phyloP scores from a whole-genome alignment of 1,284 basidiomycete species.

The Hypsizygus ulmarius region DNA sequence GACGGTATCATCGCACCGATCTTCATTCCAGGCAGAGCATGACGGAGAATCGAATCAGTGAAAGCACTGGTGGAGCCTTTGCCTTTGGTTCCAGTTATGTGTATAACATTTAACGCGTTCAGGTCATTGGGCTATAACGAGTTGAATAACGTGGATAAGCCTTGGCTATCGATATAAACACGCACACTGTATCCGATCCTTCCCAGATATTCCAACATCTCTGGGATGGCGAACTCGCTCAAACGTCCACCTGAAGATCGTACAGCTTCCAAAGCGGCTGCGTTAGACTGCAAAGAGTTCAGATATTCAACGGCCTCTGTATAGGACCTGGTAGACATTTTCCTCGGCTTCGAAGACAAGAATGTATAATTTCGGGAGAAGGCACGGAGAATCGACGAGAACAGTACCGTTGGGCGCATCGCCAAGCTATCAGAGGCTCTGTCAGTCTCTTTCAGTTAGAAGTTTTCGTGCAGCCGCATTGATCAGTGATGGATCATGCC shows the following conservation, averaged over 20 bases:
- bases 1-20: conserved; percentile 48
- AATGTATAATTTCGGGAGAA: conserved; percentile 17
- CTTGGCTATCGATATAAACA: conserved; percentile 12
- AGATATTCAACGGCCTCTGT: conserved; percentile 83
- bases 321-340: conserved; percentile 62
- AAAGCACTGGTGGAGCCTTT: conserved; percentile 98
- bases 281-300: conserved; percentile 94
- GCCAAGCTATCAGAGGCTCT: conserved; percentile 11
- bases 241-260: conserved; percentile 73
- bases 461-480: conserved; percentile 6
- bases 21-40: conserved; percentile 65
- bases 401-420: conserved; percentile 12
- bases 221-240: conserved; percentile 75
- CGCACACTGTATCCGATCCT: conserved; percentile 86
- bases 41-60: conserved; percentile 71
- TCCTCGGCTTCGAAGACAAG: conserved; percentile 25
- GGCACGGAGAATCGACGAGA: conserved; percentile 21
- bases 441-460: conserved; percentile 1
- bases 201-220: conserved; percentile 88
- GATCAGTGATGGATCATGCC: conserved; percentile 10
- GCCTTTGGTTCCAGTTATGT: conserved; percentile 98
- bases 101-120: conserved; percentile 89
- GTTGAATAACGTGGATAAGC: conserved; percentile 1
- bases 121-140: conserved; percentile 70
- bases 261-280: conserved; percentile 83